Conservation (phyloP, 805 yeast species). For the Middelhovenomyces tepae region DNA sequence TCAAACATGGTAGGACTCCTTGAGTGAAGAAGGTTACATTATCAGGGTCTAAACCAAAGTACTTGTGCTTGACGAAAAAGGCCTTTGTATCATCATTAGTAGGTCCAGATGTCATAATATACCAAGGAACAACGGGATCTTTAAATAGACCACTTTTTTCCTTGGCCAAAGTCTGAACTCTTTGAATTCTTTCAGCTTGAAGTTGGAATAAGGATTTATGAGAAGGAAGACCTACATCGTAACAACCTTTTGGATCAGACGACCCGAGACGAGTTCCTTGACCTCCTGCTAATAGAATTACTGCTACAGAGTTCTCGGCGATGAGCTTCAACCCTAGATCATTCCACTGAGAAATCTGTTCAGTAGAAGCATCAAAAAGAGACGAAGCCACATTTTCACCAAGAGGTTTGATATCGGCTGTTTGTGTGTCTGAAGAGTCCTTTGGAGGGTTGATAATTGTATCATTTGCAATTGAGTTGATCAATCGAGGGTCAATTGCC, state of each 20-base stretch:
- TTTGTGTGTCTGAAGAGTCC: constrained; percentile 6
- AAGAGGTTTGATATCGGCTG: constrained; percentile 19
- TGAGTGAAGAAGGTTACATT: constrained; percentile 83
- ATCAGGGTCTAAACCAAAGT: constrained; percentile 56
- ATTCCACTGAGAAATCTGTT: constrained; percentile 34
- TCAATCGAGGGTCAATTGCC: constrained; percentile 28
- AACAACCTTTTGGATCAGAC: constrained; percentile 87
- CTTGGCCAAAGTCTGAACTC: constrained; percentile 50
- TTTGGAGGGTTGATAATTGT: constrained; percentile 14
- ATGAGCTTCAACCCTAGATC: constrained; percentile 61
- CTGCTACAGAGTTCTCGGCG: constrained; percentile 67
- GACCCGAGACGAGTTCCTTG: constrained; percentile 96
- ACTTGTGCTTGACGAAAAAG: constrained; percentile 52
- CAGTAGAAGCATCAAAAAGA: constrained; percentile 22
- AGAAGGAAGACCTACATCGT: constrained; percentile 77
- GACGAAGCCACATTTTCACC: constrained; percentile 26
- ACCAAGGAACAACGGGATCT: constrained; percentile 52
- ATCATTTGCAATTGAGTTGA: constrained; percentile 23
- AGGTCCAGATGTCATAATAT: constrained; percentile 91
- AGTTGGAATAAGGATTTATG: constrained; percentile 78
- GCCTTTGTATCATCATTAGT: constrained; percentile 67
- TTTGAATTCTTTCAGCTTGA: constrained; percentile 77
- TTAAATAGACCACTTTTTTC: constrained; percentile 20
- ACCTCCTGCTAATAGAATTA: constrained; percentile 94
- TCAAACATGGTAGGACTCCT: constrained; percentile 89